Conservation (phyloP, 257 asterid species). For the Penstemon eatonii region DNA sequence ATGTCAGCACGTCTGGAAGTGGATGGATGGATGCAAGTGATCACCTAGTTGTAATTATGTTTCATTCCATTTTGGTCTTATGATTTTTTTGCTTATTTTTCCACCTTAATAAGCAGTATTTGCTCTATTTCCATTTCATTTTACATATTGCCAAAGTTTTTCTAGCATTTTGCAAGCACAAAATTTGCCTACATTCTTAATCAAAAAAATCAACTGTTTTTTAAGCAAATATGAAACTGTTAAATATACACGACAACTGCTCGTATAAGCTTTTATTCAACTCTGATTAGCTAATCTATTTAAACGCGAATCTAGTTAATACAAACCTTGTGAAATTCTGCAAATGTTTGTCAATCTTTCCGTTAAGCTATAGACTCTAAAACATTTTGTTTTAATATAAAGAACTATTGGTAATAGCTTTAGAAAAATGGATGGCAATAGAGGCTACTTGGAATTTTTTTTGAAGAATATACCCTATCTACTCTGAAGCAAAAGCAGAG, state of each 20-base stretch:
- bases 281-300: not conserved
- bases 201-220: too few species aligned
- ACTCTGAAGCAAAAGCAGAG: conserved; percentile 15
- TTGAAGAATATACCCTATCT: conserved; percentile 35
- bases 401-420: too few species aligned
- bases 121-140: not conserved
- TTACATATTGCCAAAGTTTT: not conserved
- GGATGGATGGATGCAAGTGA: too few species aligned
- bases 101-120: too few species aligned
- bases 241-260: not conserved
- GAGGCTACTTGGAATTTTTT: not conserved
- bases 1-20: not conserved
- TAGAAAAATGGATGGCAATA: too few species aligned
- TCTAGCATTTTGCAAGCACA: not conserved
- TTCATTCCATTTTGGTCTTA: not conserved
- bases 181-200: too few species aligned
- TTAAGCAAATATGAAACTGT: not conserved
- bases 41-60: not conserved
- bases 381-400: too few species aligned
- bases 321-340: not conserved
- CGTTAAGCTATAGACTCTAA: too few species aligned
- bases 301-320: not conserved
- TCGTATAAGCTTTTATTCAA: not conserved
- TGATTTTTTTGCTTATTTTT: not conserved
- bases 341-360: not conserved